Conservation (phyloP, 495 filamentous ascomycete genomes). For the Bryoglossum gracile region DNA sequence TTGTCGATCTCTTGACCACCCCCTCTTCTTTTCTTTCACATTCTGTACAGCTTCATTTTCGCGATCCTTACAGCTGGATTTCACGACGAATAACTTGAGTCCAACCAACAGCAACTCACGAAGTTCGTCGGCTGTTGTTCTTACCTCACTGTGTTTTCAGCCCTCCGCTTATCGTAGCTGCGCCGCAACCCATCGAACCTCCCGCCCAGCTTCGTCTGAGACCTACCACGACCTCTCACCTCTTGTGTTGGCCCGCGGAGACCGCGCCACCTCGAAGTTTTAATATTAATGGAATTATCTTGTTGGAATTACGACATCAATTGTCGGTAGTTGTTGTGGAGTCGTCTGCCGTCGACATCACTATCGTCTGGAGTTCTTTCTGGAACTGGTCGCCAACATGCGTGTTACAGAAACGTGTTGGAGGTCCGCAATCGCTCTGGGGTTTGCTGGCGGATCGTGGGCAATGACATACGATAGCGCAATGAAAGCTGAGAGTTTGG, state of each 20-base stretch:
- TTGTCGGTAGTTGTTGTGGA: constrained; percentile 10
- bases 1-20: constrained; percentile 16
- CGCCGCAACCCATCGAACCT: not conserved
- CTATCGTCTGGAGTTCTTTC: no score
- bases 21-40: constrained; percentile 1
- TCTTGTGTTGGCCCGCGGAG: not conserved
- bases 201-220: not conserved
- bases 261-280: not conserved
- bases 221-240: not conserved
- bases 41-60: not conserved
- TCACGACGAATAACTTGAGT: no score
- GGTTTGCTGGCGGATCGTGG: constrained; percentile 4
- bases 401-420: not conserved
- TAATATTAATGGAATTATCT: constrained; percentile 11
- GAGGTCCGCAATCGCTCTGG: constrained; percentile 7
- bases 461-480: not conserved
- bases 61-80: not conserved
- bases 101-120: no score
- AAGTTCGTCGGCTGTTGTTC: not conserved
- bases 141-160: not conserved
- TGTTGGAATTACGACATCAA: not conserved
- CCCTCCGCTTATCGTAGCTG: not conserved
- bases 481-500: not conserved
- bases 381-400: not conserved
- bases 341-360: no score